Evolutionary conservation across 768 basidiomycete genomes (phyloP).

Genomic region (Phlebiopsis gigantea): DNA sequence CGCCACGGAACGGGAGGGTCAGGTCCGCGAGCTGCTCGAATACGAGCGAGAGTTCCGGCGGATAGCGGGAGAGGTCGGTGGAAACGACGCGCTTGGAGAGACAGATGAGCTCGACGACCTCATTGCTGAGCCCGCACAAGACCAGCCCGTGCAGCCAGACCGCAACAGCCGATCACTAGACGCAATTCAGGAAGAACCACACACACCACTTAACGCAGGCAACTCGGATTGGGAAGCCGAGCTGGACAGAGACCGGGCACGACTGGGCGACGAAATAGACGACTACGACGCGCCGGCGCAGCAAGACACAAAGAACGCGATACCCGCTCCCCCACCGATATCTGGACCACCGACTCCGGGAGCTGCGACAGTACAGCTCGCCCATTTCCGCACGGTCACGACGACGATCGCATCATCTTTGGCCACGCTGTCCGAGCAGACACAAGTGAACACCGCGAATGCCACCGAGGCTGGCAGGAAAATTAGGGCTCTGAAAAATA

Average conservation of each 20-base stretch:
- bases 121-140: conserved; percentile 29
- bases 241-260: conserved; percentile 36
- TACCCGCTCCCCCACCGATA: conserved; percentile 44
- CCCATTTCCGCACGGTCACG: conserved; percentile 69
- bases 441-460: conserved; percentile 82
- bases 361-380: conserved; percentile 57
- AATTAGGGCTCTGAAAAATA: conserved; percentile 81
- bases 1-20: conserved; percentile 71
- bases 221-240: conserved; percentile 59
- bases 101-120: conserved; percentile 60
- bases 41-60: conserved; percentile 77
- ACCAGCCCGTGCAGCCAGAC: background rate
- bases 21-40: conserved; percentile 72
- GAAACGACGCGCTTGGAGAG: conserved; percentile 63
- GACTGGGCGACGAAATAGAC: conserved; percentile 41
- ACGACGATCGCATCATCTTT: conserved; percentile 71
- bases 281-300: conserved; percentile 35
- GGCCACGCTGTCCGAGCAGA: conserved; percentile 76
- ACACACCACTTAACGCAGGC: conserved; percentile 18
- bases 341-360: conserved; percentile 51
- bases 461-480: conserved; percentile 84
- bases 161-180: conserved; percentile 14
- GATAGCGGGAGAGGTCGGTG: conserved; percentile 74
- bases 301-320: conserved; percentile 56
- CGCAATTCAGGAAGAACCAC: conserved; percentile 26